These are phyloP conservation scores for Thalassiosira sp. DNA, from an alignment of 352 stramenopile genomes.

Conservation along the genomic window DNA sequence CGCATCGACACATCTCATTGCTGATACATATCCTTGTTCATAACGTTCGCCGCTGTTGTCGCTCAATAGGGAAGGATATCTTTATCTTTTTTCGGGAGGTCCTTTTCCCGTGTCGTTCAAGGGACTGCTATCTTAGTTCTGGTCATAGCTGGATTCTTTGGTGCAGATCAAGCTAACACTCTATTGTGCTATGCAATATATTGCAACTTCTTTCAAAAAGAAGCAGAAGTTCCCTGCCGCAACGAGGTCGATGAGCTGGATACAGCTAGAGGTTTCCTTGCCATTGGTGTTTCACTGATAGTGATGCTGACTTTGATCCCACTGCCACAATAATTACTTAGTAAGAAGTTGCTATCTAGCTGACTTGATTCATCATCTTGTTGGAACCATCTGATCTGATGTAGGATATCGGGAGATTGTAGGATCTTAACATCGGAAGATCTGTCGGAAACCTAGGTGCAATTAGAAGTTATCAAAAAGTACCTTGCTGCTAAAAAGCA, in stretches of 20 bases:
- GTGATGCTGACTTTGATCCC: constrained; percentile 57
- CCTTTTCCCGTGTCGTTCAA: constrained; percentile 48
- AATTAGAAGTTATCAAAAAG: too few relatives aligned
- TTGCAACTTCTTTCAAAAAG: constrained; percentile 62
- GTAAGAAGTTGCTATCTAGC: too few relatives aligned
- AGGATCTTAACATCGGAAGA: too few relatives aligned
- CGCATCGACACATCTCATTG: too few relatives aligned
- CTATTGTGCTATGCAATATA: constrained; percentile 61
- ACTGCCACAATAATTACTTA: constrained; percentile 22
- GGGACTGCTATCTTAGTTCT: constrained; percentile 54
- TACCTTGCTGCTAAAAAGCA: too few relatives aligned
- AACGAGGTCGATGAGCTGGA: constrained; percentile 63
- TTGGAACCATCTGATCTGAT: too few relatives aligned
- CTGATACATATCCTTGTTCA: too few relatives aligned
- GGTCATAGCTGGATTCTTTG: constrained; percentile 43
- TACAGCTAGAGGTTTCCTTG: constrained; percentile 38
- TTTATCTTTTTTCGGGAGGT: constrained; percentile 64
- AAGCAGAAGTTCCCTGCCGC: constrained; percentile 64
- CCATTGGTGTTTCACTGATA: constrained; percentile 57
- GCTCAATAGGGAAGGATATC: constrained; percentile 66
- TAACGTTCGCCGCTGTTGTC: too few relatives aligned
- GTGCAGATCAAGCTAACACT: constrained; percentile 44
- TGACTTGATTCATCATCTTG: too few relatives aligned
- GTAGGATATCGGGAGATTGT: neutral
- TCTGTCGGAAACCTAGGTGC: too few relatives aligned